These are phyloP conservation scores for Trichoderma sp. DNA, from an alignment of 2,329 filamentous ascomycete species.

Conservation along the genomic window DNA sequence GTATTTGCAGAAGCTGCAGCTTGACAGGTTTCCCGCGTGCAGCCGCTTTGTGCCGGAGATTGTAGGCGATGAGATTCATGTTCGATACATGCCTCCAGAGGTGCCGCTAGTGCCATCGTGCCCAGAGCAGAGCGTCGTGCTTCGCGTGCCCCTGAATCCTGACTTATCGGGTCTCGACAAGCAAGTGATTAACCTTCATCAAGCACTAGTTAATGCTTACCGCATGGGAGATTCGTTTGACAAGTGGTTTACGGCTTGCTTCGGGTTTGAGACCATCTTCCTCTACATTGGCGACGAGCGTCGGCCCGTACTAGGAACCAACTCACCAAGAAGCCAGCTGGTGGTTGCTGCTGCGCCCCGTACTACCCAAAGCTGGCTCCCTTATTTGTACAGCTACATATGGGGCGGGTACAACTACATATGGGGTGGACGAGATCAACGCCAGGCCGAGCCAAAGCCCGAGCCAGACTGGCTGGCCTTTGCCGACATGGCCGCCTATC, in stretches of 20 bases:
- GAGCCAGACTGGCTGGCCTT: conserved; percentile 63
- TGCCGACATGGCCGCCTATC: conserved; percentile 72
- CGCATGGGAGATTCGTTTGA: conserved; percentile 63
- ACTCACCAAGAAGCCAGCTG: conserved; percentile 40
- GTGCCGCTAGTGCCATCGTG: conserved; percentile 43
- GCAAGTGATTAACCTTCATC: conserved; percentile 60
- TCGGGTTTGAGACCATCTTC: conserved; percentile 63
- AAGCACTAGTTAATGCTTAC: conserved; percentile 59
- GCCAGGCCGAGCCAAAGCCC: conserved; percentile 32
- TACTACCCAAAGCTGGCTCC: conserved; percentile 41
- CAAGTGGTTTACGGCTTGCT: conserved; percentile 66
- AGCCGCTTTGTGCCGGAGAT: conserved; percentile 65
- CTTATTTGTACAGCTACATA: conserved; percentile 39
- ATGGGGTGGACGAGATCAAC: conserved; percentile 12
- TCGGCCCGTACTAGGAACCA: conserved; percentile 63
- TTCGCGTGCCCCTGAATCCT: conserved; percentile 62
- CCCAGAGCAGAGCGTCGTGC: conserved; percentile 39
- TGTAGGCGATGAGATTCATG: conserved; percentile 41
- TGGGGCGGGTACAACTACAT: conserved; percentile 36
- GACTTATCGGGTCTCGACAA: conserved; percentile 46
- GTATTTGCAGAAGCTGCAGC: conserved; percentile 59
- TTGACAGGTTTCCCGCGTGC: conserved; percentile 59
- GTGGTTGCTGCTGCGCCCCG: conserved; percentile 15
- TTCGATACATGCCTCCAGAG: conserved; percentile 46
- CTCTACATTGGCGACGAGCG: conserved; percentile 65